Evolutionary conservation across 2,329 filamentous ascomycete species (phyloP), one percentile per base, ranked within the genome.

Genomic region (Epichloe bromicola): DNA sequence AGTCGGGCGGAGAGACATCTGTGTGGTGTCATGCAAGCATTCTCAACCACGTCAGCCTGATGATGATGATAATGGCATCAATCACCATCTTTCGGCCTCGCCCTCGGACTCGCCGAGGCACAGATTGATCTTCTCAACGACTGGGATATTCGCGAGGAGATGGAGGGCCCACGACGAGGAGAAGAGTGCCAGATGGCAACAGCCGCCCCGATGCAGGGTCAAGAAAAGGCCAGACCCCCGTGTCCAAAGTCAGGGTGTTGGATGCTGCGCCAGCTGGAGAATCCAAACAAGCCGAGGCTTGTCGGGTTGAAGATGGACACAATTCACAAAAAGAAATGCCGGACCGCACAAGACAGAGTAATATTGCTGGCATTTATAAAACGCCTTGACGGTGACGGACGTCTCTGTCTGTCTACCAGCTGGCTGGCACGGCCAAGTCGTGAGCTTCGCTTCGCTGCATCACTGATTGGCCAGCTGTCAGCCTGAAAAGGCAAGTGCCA

Each of bases 401-500:
- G 6, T 26, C 26, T 30, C 3, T 26, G 6, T 26, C 26, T 30
- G 10, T 26, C 23, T 26, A 8, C 23, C 23, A 26, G 30, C 30
- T 30, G 30, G 30, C 26, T 30, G 26, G 26, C 26, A 10, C 8
- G 30, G 30, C 10, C 3, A 11, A 30, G 30, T 30, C 30, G 33
- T n/a, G 17, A 26, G 23, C 47, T 50, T 45, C 41, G 48, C 48
- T 50, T 50, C 48, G 34, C 41, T 20, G 48, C 34, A 8, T 20
- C 30, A 11, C 44, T 45, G 48, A 50, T 50, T 50, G 48, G 48
- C 34, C 48, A 39, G 48, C 19, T n/a, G 20, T 5, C 38, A 42
- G 6, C 34, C 47, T 12, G 37, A 19, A 14, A 3, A 19, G 47
- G 23, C 20, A 40, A 34, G 37, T 23, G n/a, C 17, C 23, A 10